Evolutionary conservation across 2,329 filamentous ascomycete species (phyloP).

Genomic region (Stemphylium lycopersici): DNA sequence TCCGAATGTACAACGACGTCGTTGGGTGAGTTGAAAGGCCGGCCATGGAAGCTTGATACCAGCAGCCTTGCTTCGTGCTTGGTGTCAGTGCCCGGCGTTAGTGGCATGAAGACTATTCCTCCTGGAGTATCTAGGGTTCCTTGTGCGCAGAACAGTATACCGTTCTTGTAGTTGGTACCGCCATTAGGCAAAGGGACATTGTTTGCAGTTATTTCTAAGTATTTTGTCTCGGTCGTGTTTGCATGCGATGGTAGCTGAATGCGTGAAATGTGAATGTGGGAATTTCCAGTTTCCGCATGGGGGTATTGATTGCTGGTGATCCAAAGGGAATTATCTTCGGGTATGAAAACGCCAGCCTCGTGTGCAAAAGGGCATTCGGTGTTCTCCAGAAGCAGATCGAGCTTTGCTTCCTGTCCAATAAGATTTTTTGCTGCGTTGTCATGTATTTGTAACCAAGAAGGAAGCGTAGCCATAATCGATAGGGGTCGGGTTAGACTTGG

Average conservation of each 20-base stretch:
- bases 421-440: slow-evolving; percentile 14
- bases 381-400: slow-evolving; percentile 20
- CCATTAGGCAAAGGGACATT: slow-evolving; percentile 32
- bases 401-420: slow-evolving; percentile 11
- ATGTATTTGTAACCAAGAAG: slow-evolving; percentile 11
- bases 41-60: slow-evolving; percentile 52
- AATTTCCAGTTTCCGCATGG: slow-evolving; percentile 16
- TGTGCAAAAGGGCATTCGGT: slow-evolving; percentile 72
- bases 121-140: slow-evolving; percentile 35
- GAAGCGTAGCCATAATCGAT: neutral
- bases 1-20: slow-evolving; percentile 49
- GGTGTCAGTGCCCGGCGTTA: slow-evolving; percentile 18
- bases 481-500: neutral
- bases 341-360: slow-evolving; percentile 53
- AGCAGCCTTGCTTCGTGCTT: slow-evolving; percentile 26
- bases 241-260: slow-evolving; percentile 13
- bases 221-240: slow-evolving; percentile 6
- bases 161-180: slow-evolving; percentile 38
- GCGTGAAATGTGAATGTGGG: slow-evolving; percentile 27
- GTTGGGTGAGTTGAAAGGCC: slow-evolving; percentile 51
- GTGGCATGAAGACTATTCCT: slow-evolving; percentile 40
- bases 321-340: slow-evolving; percentile 41
- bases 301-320: slow-evolving; percentile 48
- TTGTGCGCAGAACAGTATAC: slow-evolving; percentile 45
- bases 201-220: slow-evolving; percentile 9